Evolutionary conservation across 2,329 filamentous ascomycete species (phyloP).

Genomic region (Ceratocystis variospora): DNA sequence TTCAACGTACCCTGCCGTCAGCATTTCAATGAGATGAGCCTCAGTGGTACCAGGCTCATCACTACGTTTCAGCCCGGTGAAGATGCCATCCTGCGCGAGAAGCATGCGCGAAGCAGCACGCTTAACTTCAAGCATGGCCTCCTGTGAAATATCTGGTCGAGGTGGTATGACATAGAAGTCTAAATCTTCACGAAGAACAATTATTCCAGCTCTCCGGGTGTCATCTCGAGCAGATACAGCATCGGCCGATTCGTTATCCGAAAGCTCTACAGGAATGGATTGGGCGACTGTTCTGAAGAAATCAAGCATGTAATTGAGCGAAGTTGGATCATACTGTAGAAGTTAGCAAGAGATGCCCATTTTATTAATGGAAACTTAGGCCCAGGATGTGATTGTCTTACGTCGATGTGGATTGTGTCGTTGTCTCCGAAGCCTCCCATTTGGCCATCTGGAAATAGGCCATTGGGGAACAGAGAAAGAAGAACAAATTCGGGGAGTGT

Average conservation of each 20-base stretch:
- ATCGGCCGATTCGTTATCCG: conserved; percentile 42
- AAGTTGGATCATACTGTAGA: conserved; percentile 79
- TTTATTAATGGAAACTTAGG: background rate
- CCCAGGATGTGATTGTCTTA: conserved; percentile 40
- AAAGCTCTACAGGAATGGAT: conserved; percentile 53
- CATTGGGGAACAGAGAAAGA: conserved; percentile 94
- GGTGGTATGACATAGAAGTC: conserved; percentile 97
- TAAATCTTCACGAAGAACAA: conserved; percentile 86
- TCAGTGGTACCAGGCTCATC: conserved; percentile 94
- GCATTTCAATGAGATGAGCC: conserved; percentile 97
- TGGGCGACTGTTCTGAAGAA: conserved; percentile 95
- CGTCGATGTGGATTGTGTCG: conserved; percentile 93
- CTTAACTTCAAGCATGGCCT: conserved; percentile 94
- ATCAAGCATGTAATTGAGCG: conserved; percentile 96
- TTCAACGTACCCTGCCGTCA: conserved; percentile 76
- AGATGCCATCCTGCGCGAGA: conserved; percentile 82
- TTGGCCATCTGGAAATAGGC: conserved; percentile 91
- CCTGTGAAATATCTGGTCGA: conserved; percentile 63
- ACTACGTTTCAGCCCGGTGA: conserved; percentile 85
- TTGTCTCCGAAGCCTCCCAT: conserved; percentile 86
- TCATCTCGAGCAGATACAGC: conserved; percentile 54
- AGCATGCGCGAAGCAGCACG: conserved; percentile 78
- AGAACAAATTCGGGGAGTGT: conserved; percentile 95
- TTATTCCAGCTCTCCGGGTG: conserved; percentile 91
- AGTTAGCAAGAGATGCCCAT: background rate